Evolutionary conservation across 805 yeast genomes (phyloP).

Genomic region (Ogataea trehalophila): DNA sequence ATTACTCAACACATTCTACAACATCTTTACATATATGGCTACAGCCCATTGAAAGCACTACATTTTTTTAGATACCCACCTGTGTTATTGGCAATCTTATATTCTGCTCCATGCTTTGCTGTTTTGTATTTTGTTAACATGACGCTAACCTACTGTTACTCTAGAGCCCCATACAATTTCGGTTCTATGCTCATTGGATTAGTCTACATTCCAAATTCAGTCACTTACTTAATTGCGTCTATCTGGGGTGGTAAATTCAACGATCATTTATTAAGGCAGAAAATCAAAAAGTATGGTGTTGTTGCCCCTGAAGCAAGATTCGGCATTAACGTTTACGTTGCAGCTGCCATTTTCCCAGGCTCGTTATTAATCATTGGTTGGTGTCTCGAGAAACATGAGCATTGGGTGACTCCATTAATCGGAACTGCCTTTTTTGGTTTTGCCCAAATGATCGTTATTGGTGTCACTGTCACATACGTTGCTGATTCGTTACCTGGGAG

Average conservation of each 20-base stretch:
- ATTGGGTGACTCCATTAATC: constrained; percentile 76
- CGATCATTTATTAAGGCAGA: constrained; percentile 50
- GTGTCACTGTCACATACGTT: constrained; percentile 72
- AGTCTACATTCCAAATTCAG: constrained; percentile 78
- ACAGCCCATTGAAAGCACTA: constrained; percentile 60
- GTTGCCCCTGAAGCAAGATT: constrained; percentile 74
- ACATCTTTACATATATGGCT: constrained; percentile 41
- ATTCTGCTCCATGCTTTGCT: constrained; percentile 69
- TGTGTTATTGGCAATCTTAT: constrained; percentile 57
- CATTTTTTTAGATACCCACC: constrained; percentile 68
- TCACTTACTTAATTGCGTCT: constrained; percentile 70
- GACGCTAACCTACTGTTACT: constrained; percentile 60
- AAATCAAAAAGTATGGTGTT: constrained; percentile 55
- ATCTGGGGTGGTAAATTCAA: constrained; percentile 80
- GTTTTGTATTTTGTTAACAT: constrained; percentile 69
- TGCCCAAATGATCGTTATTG: constrained; percentile 79
- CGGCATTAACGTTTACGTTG: constrained; percentile 66
- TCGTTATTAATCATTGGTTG: constrained; percentile 76
- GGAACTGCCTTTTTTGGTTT: constrained; percentile 82
- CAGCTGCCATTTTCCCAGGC: constrained; percentile 57
- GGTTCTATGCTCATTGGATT: constrained; percentile 62
- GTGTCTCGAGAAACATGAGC: constrained; percentile 60
- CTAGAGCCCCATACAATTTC: constrained; percentile 66
- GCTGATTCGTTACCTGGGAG: constrained; percentile 83
- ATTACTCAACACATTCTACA: constrained; percentile 20